A percentile compares a stretch with the other conserved stretches of the same genome.
phyloP scores from a whole-genome alignment of 2,329 filamentous ascomycete species.

The Leptodontidium sp. region DNA sequence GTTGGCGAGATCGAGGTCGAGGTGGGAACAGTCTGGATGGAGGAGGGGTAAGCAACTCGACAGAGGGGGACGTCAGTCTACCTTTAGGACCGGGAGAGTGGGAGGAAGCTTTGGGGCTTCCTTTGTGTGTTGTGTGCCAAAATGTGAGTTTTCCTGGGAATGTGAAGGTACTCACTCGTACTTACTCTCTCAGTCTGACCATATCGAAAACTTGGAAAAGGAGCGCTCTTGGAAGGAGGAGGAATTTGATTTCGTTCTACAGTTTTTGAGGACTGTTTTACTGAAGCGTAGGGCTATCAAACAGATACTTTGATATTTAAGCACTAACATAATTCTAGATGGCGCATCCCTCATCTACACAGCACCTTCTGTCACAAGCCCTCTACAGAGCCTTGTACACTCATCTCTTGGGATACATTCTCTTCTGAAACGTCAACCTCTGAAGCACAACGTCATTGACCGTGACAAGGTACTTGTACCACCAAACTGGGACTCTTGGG shows the following conservation, averaged over 20 bases:
- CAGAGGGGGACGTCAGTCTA: constrained; percentile 73
- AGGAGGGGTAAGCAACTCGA: constrained; percentile 61
- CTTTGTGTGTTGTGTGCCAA: constrained; percentile 94
- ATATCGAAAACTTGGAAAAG: constrained; percentile 82
- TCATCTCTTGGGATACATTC: constrained; percentile 88
- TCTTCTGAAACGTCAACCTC: constrained; percentile 76
- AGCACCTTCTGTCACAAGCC: constrained; percentile 77
- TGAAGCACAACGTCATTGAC: constrained; percentile 92
- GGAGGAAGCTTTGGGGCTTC: constrained; percentile 87
- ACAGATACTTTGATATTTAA: constrained; percentile 15
- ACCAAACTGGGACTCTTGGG: constrained; percentile 98
- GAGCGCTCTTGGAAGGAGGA: constrained; percentile 95
- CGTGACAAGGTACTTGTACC: constrained; percentile 94
- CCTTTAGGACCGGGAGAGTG: constrained; percentile 90
- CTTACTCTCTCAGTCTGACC: constrained; percentile 37
- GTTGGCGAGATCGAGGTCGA: constrained; percentile 80
- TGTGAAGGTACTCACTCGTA: constrained; percentile 38
- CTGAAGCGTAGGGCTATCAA: constrained; percentile 73
- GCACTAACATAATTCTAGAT: constrained; percentile 57
- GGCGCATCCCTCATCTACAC: constrained; percentile 88
- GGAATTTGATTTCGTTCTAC: constrained; percentile 93
- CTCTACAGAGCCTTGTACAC: constrained; percentile 81
- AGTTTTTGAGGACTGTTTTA: constrained; percentile 88
- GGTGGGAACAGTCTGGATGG: constrained; percentile 71
- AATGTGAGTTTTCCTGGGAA: constrained; percentile 66